Base-by-base conservation (phyloP, 106 monocot genomes). In the Apostasia ramifera region DNA sequence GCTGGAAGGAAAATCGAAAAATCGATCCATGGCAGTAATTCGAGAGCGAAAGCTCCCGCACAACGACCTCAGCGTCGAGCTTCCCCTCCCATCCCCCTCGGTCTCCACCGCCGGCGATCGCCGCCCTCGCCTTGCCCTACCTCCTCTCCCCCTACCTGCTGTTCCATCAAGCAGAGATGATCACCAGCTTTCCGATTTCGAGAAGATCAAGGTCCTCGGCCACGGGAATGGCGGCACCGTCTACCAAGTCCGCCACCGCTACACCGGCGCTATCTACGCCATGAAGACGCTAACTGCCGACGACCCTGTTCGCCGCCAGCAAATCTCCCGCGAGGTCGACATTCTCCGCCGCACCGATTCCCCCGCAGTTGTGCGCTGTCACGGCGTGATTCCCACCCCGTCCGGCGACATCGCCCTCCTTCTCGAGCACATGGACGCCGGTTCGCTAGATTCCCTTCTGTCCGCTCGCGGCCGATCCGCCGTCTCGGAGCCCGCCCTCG, bases 151-250 rank as follows among this genome's bases (percentile, higher is more conserved):
- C 6, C 26, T 70, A 38, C 48, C 62, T 63, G 53, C 66, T 47
- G 2, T 41, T 63, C 8, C 62, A 44, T 49, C 46, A 5, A 41
- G 14, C 14, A 6, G 12, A 48, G 26, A 56, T 37, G 77, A 78
- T 41, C 58, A 49, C 66, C 79, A 66, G 4, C 53, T 82, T 15
- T 76, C 79, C 12, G 88, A 92, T 66, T 81, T 81, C 66, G 88
- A 92, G 40, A 81, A 70, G 77, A 67, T 88, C 53, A 57, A 52
- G 2, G 79, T 86, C 42, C 79, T 92, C 44, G 92, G 92, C 52
- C 80, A 83, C 58, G 92, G 88, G 47, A 88, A 88, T 71, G 85
- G 85, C 3, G 92, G 92, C 26, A 85, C 66, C 13, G 92, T 92
- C 52, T 86, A 85, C 88, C 83, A 88, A 58, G 92, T 88, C 15